phyloP scores from a whole-genome alignment of 192 early-diverging fungal genomes.

The Rhizoclosmatium globosum region DNA sequence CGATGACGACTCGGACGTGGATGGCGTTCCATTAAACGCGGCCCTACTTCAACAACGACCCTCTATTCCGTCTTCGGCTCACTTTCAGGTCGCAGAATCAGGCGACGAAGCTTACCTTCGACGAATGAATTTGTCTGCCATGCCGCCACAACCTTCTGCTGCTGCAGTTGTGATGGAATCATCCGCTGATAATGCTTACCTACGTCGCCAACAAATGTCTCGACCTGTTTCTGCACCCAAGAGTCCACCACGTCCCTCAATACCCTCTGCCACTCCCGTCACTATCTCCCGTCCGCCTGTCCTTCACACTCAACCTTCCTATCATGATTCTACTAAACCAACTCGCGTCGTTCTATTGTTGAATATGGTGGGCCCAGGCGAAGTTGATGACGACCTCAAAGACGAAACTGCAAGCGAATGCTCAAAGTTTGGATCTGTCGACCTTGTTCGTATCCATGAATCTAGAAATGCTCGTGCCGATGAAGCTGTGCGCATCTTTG shows the following conservation, averaged over 20 bases:
- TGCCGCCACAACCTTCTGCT: conserved; percentile 2
- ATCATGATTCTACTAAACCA: neutral
- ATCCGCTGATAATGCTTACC: conserved; percentile 3
- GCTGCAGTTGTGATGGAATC: neutral
- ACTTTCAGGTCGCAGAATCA: conserved; percentile 57
- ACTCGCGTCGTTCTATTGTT: conserved; percentile 62
- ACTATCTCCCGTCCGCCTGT: conserved; percentile 8
- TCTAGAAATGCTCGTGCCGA: conserved; percentile 60
- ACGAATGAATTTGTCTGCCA: conserved; percentile 57
- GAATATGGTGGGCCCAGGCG: conserved; percentile 81
- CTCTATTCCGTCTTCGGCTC: conserved; percentile 24
- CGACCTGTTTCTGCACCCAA: neutral
- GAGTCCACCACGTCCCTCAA: neutral
- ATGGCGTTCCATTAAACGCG: conserved; percentile 28
- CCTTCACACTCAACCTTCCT: neutral
- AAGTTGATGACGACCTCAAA: conserved; percentile 78
- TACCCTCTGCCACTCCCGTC: conserved; percentile 46
- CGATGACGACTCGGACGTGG: conserved; percentile 35
- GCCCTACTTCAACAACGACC: conserved; percentile 14
- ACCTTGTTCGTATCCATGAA: conserved; percentile 73
- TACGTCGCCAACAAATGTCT: neutral
- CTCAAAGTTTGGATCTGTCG: conserved; percentile 78
- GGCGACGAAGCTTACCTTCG: conserved; percentile 77
- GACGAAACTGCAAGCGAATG: conserved; percentile 83
- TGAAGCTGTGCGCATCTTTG: conserved; percentile 82